Base-by-base conservation (phyloP, 768 basidiomycete species). In the Lentinus tigrinus region DNA sequence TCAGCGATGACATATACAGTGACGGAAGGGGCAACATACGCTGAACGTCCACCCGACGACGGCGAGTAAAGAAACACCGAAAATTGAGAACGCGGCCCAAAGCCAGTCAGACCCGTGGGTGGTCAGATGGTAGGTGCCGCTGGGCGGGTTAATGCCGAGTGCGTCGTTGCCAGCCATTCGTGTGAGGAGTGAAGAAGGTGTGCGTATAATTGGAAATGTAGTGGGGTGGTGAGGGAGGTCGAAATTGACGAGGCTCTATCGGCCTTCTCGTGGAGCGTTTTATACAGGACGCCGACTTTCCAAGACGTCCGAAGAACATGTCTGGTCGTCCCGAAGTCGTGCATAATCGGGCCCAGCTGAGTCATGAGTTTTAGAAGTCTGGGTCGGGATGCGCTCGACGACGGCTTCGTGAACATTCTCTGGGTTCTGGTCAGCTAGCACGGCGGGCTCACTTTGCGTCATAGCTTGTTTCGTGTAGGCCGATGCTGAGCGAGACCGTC, bases 61-160 rank as follows among this genome's bases (percentile, higher is more conserved):
- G 47, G 66, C 47, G 38, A 82, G 53, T 62, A 78, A 76, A 23
- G 73, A 73, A 4, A 79, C 13, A 4, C 74, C 63, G 77, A 84
- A 80, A 60, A 83, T 39, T 10, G 80, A 75, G 60, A 82, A 82
- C 14, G 80, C 81, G 0, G 81, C 75, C 81, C 81, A 85, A 8
- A 80, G 67, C 78, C 78, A 84, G 67, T 82, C 74, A 0, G 81
- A 81, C 4, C 76, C 81, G 60, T 69, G 62, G 14, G 65, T 72
- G 50, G 77, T 77, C 67, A 83, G 77, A 68, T 79, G 75, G 50
- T 54, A 53, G 8, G 68, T 63, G 13, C 75, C 76, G 8, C 57
- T 69, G 6, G 75, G 72, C 0, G 77, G 77, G 62, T 78, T 78
- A 36, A 24, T 27, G 1, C 62, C 17, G 34, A 76, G 65, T 0